A percentile compares a stretch with the other conserved stretches of the same genome.
Conservation (phyloP, 495 filamentous ascomycete species). For the Collariella sp. region DNA sequence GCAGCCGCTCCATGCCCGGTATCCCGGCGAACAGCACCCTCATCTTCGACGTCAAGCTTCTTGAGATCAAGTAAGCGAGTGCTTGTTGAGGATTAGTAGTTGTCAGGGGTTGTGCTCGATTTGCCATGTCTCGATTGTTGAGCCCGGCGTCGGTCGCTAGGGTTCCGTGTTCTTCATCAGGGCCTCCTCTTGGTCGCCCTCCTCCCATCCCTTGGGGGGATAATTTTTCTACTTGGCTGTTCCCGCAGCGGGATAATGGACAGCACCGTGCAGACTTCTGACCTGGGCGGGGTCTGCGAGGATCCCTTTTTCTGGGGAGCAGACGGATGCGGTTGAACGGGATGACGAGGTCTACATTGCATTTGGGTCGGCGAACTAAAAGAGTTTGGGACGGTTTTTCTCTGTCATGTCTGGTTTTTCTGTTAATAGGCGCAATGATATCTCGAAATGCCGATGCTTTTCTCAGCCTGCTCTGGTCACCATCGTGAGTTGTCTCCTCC, state of each 20-base stretch:
- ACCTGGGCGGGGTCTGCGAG: conserved; percentile 34
- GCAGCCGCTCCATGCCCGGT: conserved; percentile 63
- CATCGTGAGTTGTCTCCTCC: neutral
- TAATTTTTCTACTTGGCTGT: conserved; percentile 14
- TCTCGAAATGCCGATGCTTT: neutral
- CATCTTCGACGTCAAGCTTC: conserved; percentile 85
- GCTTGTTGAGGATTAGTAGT: neutral
- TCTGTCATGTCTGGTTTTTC: neutral
- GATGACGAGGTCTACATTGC: conserved; percentile 42
- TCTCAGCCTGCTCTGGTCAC: neutral
- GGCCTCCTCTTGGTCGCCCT: conserved; percentile 7
- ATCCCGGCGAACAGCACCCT: conserved; percentile 88
- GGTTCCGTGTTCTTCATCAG: conserved; percentile 13
- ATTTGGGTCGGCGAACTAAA: conserved; percentile 30
- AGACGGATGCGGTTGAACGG: conserved; percentile 33
- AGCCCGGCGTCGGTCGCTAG: conserved; percentile 9
- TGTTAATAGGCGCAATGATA: conserved; percentile 6
- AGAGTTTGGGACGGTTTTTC: conserved; percentile 11
- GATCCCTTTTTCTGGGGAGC: conserved; percentile 32
- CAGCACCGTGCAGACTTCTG: conserved; percentile 26
- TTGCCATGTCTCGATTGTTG: conserved; percentile 7
- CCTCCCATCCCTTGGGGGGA: neutral
- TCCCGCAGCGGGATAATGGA: conserved; percentile 9
- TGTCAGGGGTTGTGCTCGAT: neutral
- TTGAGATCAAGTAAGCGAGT: conserved; percentile 52